Base-by-base conservation (phyloP, 2,329 filamentous ascomycete genomes). In the Aspergillus sp. region DNA sequence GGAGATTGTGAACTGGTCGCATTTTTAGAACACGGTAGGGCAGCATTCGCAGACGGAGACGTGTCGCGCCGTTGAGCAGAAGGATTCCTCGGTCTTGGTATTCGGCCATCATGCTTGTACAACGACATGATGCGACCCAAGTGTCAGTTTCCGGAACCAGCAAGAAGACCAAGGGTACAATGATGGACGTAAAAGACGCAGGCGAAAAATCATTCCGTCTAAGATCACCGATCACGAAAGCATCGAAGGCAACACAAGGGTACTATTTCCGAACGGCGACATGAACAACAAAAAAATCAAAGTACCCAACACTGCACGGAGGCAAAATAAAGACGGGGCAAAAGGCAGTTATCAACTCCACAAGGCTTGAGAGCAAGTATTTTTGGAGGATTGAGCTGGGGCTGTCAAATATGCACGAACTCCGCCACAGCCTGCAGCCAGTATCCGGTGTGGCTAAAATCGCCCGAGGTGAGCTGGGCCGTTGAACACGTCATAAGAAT, bases 341-440 rank as follows among this genome's bases (percentile, higher is more conserved):
- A n/a, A 27, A 36, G 34, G 29, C 19, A 22, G 19, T 6, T 22
- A 22, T 22, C 10, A 10, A 22, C 19, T 22, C 19, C 19, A 22
- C 19, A 22, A 22, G 19, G 19, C 19, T 22, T 6, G 19, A 22
- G 19, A 10, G 6, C 19, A 5, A 22, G 10, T 38, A 36, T 29
- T 29, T 32, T 22, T 31, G 26, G 29, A 36, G 33, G 26, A 15
- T 26, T 29, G 38, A 41, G 44, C 33, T 40, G 27, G 31, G 34
- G 35, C 17, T 32, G 44, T 43, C 47, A 40, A 34, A 36, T 35
- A 51, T 54, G 52, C 53, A 58, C 41, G 39, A 42, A 46, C 57
- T 61, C 51, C 57, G 57, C 57, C 57, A 60, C 57, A 59, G 46
- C 43, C 35, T 44, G 45, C 45, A 49, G 47, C 30, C 34, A 30